Evolutionary conservation across 2,329 filamentous ascomycete species (phyloP).

Genomic region (Paramyrothecium sp.): DNA sequence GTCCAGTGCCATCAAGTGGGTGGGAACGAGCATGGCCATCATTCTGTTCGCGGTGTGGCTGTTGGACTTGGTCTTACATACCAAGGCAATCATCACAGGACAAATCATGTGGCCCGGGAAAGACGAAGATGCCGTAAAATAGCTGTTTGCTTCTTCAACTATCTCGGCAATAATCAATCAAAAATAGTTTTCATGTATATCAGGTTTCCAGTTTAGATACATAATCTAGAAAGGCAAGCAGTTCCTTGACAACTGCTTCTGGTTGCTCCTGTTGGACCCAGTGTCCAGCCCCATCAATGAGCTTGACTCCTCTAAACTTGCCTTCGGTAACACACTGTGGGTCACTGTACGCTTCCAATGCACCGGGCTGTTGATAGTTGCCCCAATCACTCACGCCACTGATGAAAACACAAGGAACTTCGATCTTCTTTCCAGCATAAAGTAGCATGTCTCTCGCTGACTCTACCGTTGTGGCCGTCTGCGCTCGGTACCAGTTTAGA

Average conservation of each 20-base stretch:
- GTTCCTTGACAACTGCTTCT: conserved; percentile 21
- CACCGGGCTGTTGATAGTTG: conserved; percentile 65
- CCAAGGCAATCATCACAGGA: conserved; percentile 14
- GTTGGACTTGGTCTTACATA: conserved; percentile 15
- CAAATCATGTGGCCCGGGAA: conserved; percentile 23
- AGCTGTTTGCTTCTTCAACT: neutral
- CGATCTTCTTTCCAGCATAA: conserved; percentile 32
- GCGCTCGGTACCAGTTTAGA: conserved; percentile 66
- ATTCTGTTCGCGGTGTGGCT: conserved; percentile 19
- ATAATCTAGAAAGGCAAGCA: neutral
- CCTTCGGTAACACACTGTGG: conserved; percentile 38
- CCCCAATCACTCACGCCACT: conserved; percentile 65
- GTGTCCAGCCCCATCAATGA: conserved; percentile 63
- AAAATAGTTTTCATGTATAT: neutral
- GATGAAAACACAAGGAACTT: conserved; percentile 61
- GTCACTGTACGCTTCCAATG: conserved; percentile 42
- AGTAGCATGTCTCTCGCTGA: conserved; percentile 12
- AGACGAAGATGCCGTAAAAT: conserved; percentile 15
- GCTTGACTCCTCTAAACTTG: conserved; percentile 49
- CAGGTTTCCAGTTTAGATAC: neutral
- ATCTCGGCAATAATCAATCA: neutral
- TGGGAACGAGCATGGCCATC: conserved; percentile 18
- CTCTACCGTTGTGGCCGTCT: conserved; percentile 40
- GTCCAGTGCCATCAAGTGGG: conserved; percentile 19
- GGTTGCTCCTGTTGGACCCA: conserved; percentile 70